Conservation (phyloP, 2,329 filamentous ascomycete genomes). For the Penicillium nordicum region DNA sequence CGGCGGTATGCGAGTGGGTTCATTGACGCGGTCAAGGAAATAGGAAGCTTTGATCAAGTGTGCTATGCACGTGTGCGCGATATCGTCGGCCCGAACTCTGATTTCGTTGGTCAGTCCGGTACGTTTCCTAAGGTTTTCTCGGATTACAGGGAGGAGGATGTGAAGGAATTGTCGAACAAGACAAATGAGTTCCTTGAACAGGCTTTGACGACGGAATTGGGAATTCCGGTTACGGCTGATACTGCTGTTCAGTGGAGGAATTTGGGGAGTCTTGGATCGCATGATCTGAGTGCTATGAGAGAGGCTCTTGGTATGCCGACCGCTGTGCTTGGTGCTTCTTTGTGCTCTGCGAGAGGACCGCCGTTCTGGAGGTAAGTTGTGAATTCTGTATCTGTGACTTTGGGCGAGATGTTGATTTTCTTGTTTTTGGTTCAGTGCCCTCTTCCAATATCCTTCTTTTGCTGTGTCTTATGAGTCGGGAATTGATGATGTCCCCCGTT, state of each 20-base stretch:
- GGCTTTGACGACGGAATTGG: conserved; percentile 33
- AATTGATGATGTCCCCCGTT: conserved; percentile 48
- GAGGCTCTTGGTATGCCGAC: conserved; percentile 52
- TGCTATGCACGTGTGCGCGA: conserved; percentile 52
- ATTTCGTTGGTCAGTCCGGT: conserved; percentile 32
- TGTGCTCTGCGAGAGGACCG: conserved; percentile 28
- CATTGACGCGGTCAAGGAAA: conserved; percentile 50
- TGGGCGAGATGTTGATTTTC: background rate
- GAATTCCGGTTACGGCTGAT: conserved; percentile 26
- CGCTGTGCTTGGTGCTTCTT: conserved; percentile 37
- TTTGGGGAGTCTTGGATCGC: conserved; percentile 49
- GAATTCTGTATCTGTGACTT: background rate
- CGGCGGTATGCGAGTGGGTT: conserved; percentile 56
- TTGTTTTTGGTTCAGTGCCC: conserved; percentile 29
- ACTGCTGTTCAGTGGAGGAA: conserved; percentile 37
- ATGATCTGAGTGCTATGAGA: conserved; percentile 54
- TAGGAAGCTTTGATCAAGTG: conserved; percentile 49
- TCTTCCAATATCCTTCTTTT: conserved; percentile 42
- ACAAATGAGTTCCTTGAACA: conserved; percentile 28
- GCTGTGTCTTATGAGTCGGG: conserved; percentile 57
- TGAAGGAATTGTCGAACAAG: conserved; percentile 20
- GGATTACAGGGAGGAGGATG: conserved; percentile 38
- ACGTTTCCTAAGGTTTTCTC: conserved; percentile 38
- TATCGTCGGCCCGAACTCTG: conserved; percentile 52
- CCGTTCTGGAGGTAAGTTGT: conserved; percentile 32